Evolutionary conservation across 306 rosid genomes (phyloP).

Genomic region (Medicago lupulina): DNA sequence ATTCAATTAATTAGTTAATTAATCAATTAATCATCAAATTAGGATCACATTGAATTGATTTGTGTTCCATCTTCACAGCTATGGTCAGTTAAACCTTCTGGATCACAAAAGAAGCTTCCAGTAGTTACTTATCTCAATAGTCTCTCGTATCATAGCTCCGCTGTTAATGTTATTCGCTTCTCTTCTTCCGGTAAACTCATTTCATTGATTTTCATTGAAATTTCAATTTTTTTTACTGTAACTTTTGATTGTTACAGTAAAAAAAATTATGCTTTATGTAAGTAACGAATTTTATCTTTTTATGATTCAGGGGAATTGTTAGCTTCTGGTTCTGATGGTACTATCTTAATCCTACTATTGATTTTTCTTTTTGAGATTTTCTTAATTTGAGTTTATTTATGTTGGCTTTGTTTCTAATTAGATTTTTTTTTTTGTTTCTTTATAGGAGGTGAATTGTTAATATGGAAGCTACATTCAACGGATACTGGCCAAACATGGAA

Average conservation of each 20-base stretch:
- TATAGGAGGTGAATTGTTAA: constrained; percentile 79
- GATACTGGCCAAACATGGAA: constrained; percentile 82
- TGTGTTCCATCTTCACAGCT: constrained; percentile 54
- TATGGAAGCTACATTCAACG: constrained; percentile 74
- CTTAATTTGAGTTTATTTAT: constrained; percentile 14
- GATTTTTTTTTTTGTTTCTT: background rate
- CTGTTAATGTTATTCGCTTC: constrained; percentile 86
- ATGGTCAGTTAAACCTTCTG: constrained; percentile 68
- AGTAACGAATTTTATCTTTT: constrained; percentile 25
- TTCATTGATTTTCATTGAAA: background rate
- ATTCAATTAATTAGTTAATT: background rate
- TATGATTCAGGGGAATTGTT: constrained; percentile 75
- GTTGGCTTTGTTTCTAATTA: constrained; percentile 8
- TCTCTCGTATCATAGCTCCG: constrained; percentile 76
- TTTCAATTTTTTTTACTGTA: constrained; percentile 10
- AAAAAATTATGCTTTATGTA: constrained; percentile 11
- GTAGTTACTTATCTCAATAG: constrained; percentile 67
- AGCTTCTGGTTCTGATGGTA: constrained; percentile 95
- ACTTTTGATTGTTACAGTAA: background rate
- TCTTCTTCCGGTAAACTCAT: constrained; percentile 68
- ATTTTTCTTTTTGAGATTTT: background rate
- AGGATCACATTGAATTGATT: constrained; percentile 3
- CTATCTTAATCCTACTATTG: constrained; percentile 32
- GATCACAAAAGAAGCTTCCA: constrained; percentile 66
- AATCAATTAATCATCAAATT: background rate